Percentiles rank a stretch among this genome's conserved stretches.
Evolutionary conservation across 2,329 filamentous ascomycete genomes (phyloP).

Genomic region (Penicillium freii): DNA sequence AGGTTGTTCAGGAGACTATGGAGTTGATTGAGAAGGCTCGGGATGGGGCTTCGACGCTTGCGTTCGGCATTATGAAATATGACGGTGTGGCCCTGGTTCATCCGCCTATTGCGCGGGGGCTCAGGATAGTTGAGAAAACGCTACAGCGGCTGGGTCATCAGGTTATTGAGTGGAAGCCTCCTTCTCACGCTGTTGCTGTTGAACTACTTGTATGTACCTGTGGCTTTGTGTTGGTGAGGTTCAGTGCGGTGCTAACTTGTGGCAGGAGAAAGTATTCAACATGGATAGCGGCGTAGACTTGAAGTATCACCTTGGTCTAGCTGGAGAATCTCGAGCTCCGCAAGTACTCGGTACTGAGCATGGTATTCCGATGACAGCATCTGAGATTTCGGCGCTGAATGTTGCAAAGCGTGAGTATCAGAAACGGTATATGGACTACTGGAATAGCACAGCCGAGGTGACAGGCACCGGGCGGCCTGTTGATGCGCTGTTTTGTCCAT

Average conservation of each 20-base stretch:
- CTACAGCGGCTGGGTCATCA: constrained; percentile 55
- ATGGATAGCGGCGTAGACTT: constrained; percentile 54
- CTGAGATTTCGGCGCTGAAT: constrained; percentile 50
- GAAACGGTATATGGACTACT: constrained; percentile 62
- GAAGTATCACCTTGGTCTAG: constrained; percentile 51
- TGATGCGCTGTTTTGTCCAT: constrained; percentile 50
- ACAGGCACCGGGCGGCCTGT: constrained; percentile 54
- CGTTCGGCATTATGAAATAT: constrained; percentile 55
- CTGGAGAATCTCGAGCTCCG: constrained; percentile 54
- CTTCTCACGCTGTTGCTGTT: constrained; percentile 44
- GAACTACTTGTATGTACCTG: constrained; percentile 41
- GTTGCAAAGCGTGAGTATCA: constrained; percentile 56
- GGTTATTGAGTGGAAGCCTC: constrained; percentile 60
- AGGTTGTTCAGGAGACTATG: constrained; percentile 37
- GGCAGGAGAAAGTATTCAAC: constrained; percentile 24
- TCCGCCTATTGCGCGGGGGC: constrained; percentile 57
- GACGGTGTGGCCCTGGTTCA: constrained; percentile 54
- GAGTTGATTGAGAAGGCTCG: constrained; percentile 41
- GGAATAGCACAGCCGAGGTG: constrained; percentile 55
- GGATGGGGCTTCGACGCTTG: constrained; percentile 41
- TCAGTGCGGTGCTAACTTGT: constrained; percentile 12
- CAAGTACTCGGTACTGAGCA: constrained; percentile 41
- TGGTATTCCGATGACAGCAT: constrained; percentile 40
- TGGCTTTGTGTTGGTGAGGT: not conserved
- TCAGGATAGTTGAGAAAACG: constrained; percentile 52